phyloP scores from a whole-genome alignment of 805 yeast species.

The Schwanniomyces sp. region DNA sequence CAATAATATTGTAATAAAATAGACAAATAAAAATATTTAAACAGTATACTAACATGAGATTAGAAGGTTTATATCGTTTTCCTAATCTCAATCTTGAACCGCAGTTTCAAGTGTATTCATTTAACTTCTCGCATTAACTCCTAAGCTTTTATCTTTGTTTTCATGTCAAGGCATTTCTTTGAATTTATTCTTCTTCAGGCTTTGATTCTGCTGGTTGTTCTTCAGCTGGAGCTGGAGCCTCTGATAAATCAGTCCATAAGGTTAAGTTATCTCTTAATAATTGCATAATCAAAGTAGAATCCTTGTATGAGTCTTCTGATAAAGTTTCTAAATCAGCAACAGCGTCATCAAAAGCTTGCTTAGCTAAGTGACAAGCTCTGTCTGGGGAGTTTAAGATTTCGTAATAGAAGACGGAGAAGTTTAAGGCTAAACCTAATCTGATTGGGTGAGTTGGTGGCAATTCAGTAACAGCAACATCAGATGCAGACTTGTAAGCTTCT shows the following conservation, averaged over 20 bases:
- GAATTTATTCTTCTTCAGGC: conserved; percentile 17
- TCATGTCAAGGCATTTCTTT: conserved; percentile 2
- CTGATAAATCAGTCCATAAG: conserved; percentile 96
- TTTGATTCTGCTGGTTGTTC: conserved; percentile 23
- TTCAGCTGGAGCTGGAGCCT: conserved; percentile 53
- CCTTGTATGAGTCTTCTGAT: conserved; percentile 97
- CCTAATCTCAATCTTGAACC: neutral
- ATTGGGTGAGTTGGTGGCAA: conserved; percentile 99
- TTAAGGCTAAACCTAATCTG: conserved; percentile 95
- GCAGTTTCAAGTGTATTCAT: neutral
- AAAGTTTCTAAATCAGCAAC: conserved; percentile 97
- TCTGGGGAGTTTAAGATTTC: conserved; percentile 98
- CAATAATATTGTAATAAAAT: conserved; percentile 1
- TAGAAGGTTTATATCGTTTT: neutral
- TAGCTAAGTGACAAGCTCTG: conserved; percentile 98
- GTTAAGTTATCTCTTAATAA: conserved; percentile 97
- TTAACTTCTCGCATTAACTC: neutral
- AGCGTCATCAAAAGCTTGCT: conserved; percentile 98
- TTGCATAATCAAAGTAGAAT: conserved; percentile 98
- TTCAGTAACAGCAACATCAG: conserved; percentile 95
- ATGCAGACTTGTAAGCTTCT: conserved; percentile 93
- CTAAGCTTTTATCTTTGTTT: conserved; percentile 4
- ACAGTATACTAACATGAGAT: neutral
- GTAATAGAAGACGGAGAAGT: conserved; percentile 96
- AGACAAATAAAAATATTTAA: conserved; percentile 3